phyloP scores from a whole-genome alignment of 2,329 filamentous ascomycete species.

The Thermothelomyces thermophilus region DNA sequence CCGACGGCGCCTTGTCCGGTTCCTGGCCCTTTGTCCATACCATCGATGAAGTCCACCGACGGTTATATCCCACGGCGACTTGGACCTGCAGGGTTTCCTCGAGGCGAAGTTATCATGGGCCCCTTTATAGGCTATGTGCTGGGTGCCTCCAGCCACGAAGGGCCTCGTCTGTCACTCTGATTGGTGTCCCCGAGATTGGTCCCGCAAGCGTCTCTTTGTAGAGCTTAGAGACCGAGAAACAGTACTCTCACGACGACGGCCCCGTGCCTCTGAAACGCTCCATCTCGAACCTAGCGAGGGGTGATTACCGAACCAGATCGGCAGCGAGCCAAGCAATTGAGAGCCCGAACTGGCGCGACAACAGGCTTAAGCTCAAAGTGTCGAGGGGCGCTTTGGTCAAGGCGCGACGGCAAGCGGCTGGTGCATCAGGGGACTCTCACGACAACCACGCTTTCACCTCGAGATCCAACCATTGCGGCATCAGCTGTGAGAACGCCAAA shows the following conservation, averaged over 20 bases:
- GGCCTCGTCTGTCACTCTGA: too few species aligned
- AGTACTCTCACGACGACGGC: not conserved
- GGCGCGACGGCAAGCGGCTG: not conserved
- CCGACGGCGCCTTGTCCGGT: too few species aligned
- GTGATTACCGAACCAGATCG: too few species aligned
- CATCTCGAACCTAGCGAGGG: too few species aligned
- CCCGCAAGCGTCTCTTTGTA: not conserved
- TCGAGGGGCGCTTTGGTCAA: slow-evolving; percentile 19
- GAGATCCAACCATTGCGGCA: too few species aligned
- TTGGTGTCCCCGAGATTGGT: not conserved
- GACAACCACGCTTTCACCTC: not conserved
- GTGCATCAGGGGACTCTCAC: not conserved
- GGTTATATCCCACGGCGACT: slow-evolving; percentile 51
- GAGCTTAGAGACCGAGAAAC: not conserved
- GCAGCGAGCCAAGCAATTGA: too few species aligned
- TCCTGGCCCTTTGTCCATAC: slow-evolving; percentile 38
- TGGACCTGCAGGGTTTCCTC: slow-evolving; percentile 37
- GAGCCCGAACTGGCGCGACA: not conserved
- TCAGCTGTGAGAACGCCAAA: too few species aligned
- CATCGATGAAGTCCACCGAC: slow-evolving; percentile 38
- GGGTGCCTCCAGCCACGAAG: not conserved
- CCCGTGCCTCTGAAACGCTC: too few species aligned
- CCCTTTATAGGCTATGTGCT: not conserved
- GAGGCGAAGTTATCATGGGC: not conserved
- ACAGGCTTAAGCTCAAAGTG: slow-evolving; percentile 17